Evolutionary conservation across 1,284 basidiomycete genomes (phyloP).

Genomic region (Neolentinus lepideus): DNA sequence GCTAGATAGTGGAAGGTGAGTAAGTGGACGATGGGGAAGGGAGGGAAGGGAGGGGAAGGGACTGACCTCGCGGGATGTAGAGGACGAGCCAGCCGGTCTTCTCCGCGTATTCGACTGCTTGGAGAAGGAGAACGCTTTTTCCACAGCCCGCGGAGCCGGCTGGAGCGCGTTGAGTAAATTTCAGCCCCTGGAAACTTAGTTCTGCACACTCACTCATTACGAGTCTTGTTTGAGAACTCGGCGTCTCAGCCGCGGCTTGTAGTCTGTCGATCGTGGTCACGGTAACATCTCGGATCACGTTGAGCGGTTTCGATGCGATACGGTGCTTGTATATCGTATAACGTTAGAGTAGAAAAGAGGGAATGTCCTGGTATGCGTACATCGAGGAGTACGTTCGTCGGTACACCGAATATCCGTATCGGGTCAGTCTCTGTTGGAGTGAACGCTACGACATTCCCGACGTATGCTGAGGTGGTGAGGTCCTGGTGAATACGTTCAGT

Average conservation of each 20-base stretch:
- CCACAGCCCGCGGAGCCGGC: conserved; percentile 78
- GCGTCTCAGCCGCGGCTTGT: conserved; percentile 32
- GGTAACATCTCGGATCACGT: conserved; percentile 62
- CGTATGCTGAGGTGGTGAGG: conserved; percentile 24
- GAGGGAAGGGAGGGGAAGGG: neutral
- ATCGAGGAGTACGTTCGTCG: conserved; percentile 57
- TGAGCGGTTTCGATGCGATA: conserved; percentile 54
- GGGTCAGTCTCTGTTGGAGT: conserved; percentile 37
- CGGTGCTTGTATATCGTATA: conserved; percentile 41
- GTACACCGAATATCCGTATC: conserved; percentile 55
- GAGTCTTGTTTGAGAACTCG: conserved; percentile 41
- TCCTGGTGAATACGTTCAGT: conserved; percentile 19
- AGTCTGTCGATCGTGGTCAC: conserved; percentile 43
- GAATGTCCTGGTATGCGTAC: conserved; percentile 27
- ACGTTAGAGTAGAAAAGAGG: neutral
- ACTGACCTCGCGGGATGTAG: conserved; percentile 78
- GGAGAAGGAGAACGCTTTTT: conserved; percentile 79
- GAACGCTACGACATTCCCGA: conserved; percentile 38
- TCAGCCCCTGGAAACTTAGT: neutral
- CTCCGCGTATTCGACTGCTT: conserved; percentile 70
- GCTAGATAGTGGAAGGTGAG: conserved; percentile 28
- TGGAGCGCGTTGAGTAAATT: conserved; percentile 21
- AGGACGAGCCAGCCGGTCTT: conserved; percentile 78
- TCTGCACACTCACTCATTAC: conserved; percentile 50
- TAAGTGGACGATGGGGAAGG: neutral